phyloP scores from a whole-genome alignment of 305 asterid species.

The Fraxinus sp. region DNA sequence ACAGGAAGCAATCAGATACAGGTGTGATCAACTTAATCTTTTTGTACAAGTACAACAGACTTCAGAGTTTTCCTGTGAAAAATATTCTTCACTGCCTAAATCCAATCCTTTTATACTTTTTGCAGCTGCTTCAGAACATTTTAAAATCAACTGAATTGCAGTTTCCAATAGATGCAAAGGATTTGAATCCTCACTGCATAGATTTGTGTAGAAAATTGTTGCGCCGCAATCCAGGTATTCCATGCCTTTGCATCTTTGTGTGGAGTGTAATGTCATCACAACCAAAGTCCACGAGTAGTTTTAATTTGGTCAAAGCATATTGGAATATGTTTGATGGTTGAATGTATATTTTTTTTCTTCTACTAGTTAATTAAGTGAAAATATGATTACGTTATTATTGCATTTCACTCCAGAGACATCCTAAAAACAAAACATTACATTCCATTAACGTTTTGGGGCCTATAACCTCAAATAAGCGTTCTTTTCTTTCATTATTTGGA shows the following conservation, averaged over 20 bases:
- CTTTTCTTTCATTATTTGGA: background rate
- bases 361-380: background rate
- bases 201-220: slow-evolving; percentile 86
- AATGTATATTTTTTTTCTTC: background rate
- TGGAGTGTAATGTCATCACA: background rate
- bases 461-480: background rate
- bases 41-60: slow-evolving; percentile 2
- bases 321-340: background rate
- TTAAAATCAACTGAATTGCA: slow-evolving; percentile 70
- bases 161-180: slow-evolving; percentile 67
- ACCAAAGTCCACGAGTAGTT: background rate
- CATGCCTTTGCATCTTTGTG: background rate
- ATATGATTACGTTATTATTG: background rate
- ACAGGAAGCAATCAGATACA: slow-evolving; percentile 76
- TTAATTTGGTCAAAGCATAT: background rate
- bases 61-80: slow-evolving; percentile 18
- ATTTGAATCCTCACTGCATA: slow-evolving; percentile 63
- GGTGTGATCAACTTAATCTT: slow-evolving; percentile 42
- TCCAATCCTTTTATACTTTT: slow-evolving; percentile 21
- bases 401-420: background rate
- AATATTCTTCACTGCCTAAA: slow-evolving; percentile 13
- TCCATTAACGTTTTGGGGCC: background rate
- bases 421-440: background rate
- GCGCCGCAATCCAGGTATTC: slow-evolving; percentile 84
- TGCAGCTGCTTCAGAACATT: slow-evolving; percentile 85